A percentile compares a stretch with the other conserved stretches of the same genome.
phyloP scores from a whole-genome alignment of 106 monocot genomes.

The Ottelia alismoides region DNA sequence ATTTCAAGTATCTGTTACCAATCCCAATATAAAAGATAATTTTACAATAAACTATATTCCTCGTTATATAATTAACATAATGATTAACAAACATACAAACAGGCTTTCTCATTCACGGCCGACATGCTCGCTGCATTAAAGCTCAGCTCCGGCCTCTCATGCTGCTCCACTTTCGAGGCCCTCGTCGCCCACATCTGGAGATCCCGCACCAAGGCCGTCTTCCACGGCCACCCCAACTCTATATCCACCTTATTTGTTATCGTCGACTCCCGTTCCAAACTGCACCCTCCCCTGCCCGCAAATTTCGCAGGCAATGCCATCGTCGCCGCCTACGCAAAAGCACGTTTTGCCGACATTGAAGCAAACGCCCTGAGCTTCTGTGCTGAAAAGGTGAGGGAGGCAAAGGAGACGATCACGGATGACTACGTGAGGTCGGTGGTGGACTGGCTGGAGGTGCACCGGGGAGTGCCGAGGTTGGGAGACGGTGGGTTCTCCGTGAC shows the following conservation, averaged over 20 bases:
- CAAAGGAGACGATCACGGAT: conserved; percentile 48
- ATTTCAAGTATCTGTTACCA: not conserved
- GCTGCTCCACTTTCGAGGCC: conserved; percentile 62
- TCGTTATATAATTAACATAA: too few species aligned
- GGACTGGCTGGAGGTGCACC: conserved; percentile 70
- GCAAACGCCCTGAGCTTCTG: conserved; percentile 25
- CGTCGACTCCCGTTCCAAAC: conserved; percentile 52
- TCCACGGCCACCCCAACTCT: conserved; percentile 14
- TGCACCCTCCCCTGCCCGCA: conserved; percentile 41
- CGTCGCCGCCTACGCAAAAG: conserved; percentile 39
- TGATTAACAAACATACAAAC: too few species aligned
- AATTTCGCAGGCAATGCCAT: conserved; percentile 52
- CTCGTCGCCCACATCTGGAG: conserved; percentile 82
- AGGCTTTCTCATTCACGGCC: conserved; percentile 31
- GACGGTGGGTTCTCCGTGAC: conserved; percentile 65
- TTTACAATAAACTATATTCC: too few species aligned
- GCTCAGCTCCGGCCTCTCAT: conserved; percentile 14
- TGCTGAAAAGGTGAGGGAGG: conserved; percentile 43
- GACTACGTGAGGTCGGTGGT: conserved; percentile 72
- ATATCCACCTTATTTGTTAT: conserved; percentile 47
- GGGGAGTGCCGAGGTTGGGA: conserved; percentile 35
- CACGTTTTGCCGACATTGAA: conserved; percentile 21
- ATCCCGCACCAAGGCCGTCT: conserved; percentile 43
- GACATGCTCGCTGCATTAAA: conserved; percentile 43
- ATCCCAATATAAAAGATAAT: too few species aligned